Percentiles rank a stretch among this genome's conserved stretches.
These are phyloP conservation scores for Nakazawaea anatomiae DNA, from an alignment of 805 yeast species.

Conservation along the genomic window DNA sequence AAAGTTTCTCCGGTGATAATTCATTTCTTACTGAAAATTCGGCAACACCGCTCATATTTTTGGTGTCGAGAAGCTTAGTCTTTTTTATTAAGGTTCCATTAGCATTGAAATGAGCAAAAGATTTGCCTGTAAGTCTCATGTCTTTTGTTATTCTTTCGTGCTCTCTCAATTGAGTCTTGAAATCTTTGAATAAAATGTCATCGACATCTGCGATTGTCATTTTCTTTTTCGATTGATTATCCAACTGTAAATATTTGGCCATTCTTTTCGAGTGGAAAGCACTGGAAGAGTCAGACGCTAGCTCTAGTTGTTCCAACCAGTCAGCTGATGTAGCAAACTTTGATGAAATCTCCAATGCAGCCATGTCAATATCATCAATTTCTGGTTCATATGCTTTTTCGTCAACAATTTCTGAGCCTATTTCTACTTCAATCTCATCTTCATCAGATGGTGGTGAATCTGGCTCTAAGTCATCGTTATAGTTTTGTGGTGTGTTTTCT, in stretches of 20 bases:
- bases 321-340: slow-evolving; percentile 45
- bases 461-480: slow-evolving; percentile 5
- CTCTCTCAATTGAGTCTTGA: slow-evolving; percentile 26
- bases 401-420: slow-evolving; percentile 33
- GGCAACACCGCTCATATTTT: slow-evolving; percentile 6
- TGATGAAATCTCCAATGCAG: slow-evolving; percentile 32
- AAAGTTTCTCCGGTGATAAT: background rate
- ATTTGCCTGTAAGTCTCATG: slow-evolving; percentile 17
- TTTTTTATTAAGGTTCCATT: slow-evolving; percentile 6
- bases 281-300: slow-evolving; percentile 42
- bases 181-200: slow-evolving; percentile 41
- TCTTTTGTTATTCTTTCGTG: slow-evolving; percentile 23
- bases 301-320: slow-evolving; percentile 60
- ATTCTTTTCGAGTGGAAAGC: slow-evolving; percentile 20
- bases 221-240: slow-evolving; percentile 8
- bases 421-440: slow-evolving; percentile 16
- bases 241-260: background rate
- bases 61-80: background rate
- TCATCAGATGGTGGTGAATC: slow-evolving; percentile 11
- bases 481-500: slow-evolving; percentile 6
- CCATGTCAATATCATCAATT: slow-evolving; percentile 39
- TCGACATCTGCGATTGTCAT: slow-evolving; percentile 37
- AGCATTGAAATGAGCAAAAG: slow-evolving; percentile 9
- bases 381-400: slow-evolving; percentile 73
- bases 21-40: background rate